phyloP scores from a whole-genome alignment of 2,329 filamentous ascomycete species.

The Reticulascus tulasneorum region DNA sequence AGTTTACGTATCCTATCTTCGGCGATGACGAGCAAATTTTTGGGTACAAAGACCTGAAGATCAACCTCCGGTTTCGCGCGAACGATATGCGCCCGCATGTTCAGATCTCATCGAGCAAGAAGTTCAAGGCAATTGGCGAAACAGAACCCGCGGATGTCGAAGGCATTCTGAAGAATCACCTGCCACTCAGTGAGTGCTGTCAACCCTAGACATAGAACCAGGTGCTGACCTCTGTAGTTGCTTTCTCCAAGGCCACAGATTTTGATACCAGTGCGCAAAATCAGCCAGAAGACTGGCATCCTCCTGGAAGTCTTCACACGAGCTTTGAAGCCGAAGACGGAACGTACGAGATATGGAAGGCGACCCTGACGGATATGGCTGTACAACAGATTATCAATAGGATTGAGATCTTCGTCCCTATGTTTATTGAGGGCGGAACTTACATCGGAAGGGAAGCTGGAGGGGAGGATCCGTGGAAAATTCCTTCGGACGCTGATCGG shows the following conservation, averaged over 20 bases:
- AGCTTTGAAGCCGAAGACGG: conserved; percentile 58
- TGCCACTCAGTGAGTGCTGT: conserved; percentile 58
- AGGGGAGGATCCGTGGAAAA: conserved; percentile 25
- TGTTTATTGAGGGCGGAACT: conserved; percentile 93
- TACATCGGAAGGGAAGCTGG: conserved; percentile 52
- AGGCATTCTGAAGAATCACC: conserved; percentile 57
- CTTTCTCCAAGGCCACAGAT: conserved; percentile 58
- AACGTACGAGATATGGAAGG: conserved; percentile 81
- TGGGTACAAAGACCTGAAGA: conserved; percentile 77
- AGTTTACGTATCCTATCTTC: conserved; percentile 89
- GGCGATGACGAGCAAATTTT: conserved; percentile 90
- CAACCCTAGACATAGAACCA: not conserved
- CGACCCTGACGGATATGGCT: conserved; percentile 64
- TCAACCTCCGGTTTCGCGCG: conserved; percentile 65
- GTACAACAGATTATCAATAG: conserved; percentile 72
- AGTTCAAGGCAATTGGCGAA: conserved; percentile 65
- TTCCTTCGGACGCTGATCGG: conserved; percentile 60
- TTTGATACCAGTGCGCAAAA: conserved; percentile 49
- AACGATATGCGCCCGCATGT: conserved; percentile 76
- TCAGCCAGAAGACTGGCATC: conserved; percentile 50
- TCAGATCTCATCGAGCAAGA: conserved; percentile 65
- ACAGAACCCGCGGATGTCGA: conserved; percentile 66
- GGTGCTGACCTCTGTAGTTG: conserved; percentile 42
- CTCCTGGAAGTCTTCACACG: conserved; percentile 70
- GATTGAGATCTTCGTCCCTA: conserved; percentile 75